Base-by-base conservation (phyloP, 495 filamentous ascomycete species). In the Pyronema domesticum region DNA sequence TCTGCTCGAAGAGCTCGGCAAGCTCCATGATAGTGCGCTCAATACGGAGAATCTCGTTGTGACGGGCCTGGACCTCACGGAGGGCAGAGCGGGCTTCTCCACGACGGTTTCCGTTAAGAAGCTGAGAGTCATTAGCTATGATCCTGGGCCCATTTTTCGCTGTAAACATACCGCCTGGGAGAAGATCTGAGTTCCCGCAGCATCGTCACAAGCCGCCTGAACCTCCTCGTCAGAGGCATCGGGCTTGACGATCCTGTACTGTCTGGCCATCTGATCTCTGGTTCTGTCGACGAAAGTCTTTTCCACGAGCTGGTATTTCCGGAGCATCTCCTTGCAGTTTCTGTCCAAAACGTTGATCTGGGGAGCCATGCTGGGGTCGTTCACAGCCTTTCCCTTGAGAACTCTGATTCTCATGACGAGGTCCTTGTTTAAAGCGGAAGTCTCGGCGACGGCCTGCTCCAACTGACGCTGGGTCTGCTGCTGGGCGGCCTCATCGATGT, bases 1-100 rank as follows among this genome's bases (percentile, higher is more conserved):
- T 80, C 60, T 95, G 83, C 57, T 84, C 75, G 74, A 93, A 89
- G 37, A 96, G 70, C 59, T 86, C 76, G 23, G 80, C 76, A 19
- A 98, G 74, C 67, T 95, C 86, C 30, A 82, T 78, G 72, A 98
- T 80, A 65, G 86, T 81, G 60, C 77, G 72, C 73, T 94, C 86
- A 60, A 98, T 94, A 71, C 89, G 84, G 65, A 86, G 80, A 65
- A 98, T 85, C 13, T 84, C 88, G 45, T 81, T 79, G 69, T 95
- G 89, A 57, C 91, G 83, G 60, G 82, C 78, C 67, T 84, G 70
- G 49, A 93, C 86, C 40, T 82, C 83, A 54, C 77, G 75, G 53
- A 88, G 74, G 49, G 82, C 83, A 44, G 80, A 76, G 60, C 83
- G 81, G 15, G 86, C 83, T 70, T 93, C 81, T 43, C 85, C 82